phyloP scores from a whole-genome alignment of 805 yeast genomes.

The Lipomyces yamanashiensis region DNA sequence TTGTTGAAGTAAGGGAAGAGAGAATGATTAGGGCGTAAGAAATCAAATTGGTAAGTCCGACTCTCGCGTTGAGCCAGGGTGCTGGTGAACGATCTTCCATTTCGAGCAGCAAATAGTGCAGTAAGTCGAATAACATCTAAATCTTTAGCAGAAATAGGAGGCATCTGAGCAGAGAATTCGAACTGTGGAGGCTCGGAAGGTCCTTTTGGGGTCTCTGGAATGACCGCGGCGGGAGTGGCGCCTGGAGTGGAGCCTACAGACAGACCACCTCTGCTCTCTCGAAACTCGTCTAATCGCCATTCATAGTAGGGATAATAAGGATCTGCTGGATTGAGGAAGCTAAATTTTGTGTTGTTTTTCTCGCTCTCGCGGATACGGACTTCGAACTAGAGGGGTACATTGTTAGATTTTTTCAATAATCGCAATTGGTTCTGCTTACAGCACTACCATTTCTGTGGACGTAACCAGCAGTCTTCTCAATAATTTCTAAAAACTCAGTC shows the following conservation, averaged over 20 bases:
- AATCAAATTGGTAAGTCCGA: conserved; percentile 64
- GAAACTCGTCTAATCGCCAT: conserved; percentile 50
- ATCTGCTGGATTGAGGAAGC: conserved; percentile 62
- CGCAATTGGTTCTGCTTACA: conserved; percentile 15
- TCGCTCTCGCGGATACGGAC: conserved; percentile 56
- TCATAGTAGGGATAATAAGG: conserved; percentile 63
- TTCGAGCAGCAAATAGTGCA: conserved; percentile 68
- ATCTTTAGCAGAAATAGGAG: conserved; percentile 63
- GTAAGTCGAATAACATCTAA: conserved; percentile 70
- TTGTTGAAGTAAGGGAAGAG: conserved; percentile 56
- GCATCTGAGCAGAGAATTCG: conserved; percentile 43
- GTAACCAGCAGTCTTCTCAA: conserved; percentile 74
- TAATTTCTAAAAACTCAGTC: conserved; percentile 48
- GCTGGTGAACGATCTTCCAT: conserved; percentile 56
- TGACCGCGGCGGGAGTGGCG: background rate
- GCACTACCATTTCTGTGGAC: conserved; percentile 68
- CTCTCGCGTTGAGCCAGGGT: conserved; percentile 46
- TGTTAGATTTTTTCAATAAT: background rate
- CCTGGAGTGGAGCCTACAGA: conserved; percentile 9
- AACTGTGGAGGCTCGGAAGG: conserved; percentile 41
- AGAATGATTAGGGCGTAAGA: conserved; percentile 64
- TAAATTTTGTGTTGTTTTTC: conserved; percentile 57
- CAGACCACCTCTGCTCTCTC: conserved; percentile 40
- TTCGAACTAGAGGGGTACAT: conserved; percentile 53
- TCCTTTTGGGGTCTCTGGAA: conserved; percentile 18